Evolutionary conservation across 805 yeast species (phyloP).

Genomic region (Saitoella complicata): DNA sequence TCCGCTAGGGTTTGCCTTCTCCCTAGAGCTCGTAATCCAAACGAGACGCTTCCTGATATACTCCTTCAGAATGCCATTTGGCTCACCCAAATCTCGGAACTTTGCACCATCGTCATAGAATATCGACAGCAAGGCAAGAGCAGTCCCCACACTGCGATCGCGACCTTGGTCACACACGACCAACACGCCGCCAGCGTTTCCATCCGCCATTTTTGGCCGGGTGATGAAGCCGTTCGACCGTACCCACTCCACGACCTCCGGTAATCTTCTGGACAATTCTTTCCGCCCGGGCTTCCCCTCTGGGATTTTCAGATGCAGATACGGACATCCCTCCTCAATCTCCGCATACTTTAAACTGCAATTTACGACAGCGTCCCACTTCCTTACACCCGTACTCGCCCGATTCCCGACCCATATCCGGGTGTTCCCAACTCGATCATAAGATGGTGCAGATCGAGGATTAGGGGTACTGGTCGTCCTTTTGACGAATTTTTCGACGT

Average conservation of each 20-base stretch:
- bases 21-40: constrained; percentile 30
- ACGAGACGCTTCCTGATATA: constrained; percentile 35
- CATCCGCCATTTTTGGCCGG: constrained; percentile 14
- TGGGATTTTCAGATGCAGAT: constrained; percentile 12
- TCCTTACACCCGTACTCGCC: constrained; percentile 7
- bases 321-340: background rate
- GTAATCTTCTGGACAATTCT: constrained; percentile 33
- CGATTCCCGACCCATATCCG: constrained; percentile 42
- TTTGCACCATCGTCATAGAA: constrained; percentile 31
- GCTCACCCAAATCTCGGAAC: constrained; percentile 3
- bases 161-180: constrained; percentile 48
- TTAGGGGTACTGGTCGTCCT: too few species aligned
- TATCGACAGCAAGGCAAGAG: constrained; percentile 34
- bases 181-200: constrained; percentile 11
- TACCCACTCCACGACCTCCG: constrained; percentile 24
- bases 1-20: constrained; percentile 59
- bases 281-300: constrained; percentile 50
- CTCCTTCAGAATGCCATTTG: constrained; percentile 10
- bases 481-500: constrained; percentile 23
- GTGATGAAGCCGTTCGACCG: background rate
- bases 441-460: too few species aligned
- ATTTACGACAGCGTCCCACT: constrained; percentile 1
- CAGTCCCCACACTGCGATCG: constrained; percentile 51
- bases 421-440: constrained; percentile 10
- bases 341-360: background rate